Evolutionary conservation across 495 filamentous ascomycete genomes (phyloP).

Genomic region (Platismatia glauca): DNA sequence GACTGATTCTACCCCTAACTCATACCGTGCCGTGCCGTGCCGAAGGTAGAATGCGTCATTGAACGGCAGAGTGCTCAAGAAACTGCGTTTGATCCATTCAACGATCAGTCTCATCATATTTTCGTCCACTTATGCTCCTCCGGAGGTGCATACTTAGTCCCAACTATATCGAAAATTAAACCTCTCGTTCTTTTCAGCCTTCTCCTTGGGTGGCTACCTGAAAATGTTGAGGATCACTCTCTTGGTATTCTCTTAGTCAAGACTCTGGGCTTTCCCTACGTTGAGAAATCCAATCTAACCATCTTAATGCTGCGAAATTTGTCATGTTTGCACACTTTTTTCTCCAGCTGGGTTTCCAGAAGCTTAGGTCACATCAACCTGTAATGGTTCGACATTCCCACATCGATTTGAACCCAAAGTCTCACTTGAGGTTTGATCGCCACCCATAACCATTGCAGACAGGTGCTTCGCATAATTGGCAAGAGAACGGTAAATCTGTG

Average conservation of each 20-base stretch:
- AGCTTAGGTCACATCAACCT: background rate
- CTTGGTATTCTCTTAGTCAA: background rate
- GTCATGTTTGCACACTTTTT: too few species aligned
- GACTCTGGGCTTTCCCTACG: background rate
- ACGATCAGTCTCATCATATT: too few species aligned
- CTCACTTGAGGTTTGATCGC: background rate
- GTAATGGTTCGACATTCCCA: background rate
- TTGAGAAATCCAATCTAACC: background rate
- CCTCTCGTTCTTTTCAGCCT: background rate
- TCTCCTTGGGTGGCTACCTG: background rate
- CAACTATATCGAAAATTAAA: too few species aligned
- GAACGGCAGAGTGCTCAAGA: too few species aligned
- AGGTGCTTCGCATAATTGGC: background rate
- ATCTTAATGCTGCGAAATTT: background rate
- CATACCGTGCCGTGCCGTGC: background rate
- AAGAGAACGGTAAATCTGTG: background rate
- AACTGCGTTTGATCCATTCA: too few species aligned
- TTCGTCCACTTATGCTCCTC: too few species aligned
- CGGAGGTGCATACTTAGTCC: too few species aligned
- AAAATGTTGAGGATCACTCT: background rate
- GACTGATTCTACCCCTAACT: too few species aligned
- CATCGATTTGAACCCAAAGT: background rate
- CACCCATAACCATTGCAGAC: background rate
- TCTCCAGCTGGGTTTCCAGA: background rate
- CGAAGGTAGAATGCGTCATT: background rate